These are phyloP conservation scores for Penicillium canescens DNA, from an alignment of 495 filamentous ascomycete species.

Conservation along the genomic window DNA sequence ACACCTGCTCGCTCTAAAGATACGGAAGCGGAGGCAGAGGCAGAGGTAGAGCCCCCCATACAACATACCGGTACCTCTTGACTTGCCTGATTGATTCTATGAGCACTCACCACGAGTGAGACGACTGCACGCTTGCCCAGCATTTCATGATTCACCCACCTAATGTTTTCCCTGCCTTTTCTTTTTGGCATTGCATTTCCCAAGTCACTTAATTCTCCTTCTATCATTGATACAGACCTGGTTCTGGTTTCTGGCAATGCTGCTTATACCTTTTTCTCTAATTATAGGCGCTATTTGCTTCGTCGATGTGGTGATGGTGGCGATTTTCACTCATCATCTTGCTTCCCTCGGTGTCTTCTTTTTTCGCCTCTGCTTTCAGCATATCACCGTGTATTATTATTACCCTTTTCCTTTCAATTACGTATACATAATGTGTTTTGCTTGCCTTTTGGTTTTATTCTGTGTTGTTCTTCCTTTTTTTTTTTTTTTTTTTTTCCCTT, in stretches of 20 bases:
- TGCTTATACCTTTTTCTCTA: background rate
- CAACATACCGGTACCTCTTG: background rate
- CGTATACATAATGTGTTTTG: slow-evolving; percentile 11
- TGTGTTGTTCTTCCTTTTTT: too few relatives aligned
- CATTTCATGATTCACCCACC: slow-evolving; percentile 13
- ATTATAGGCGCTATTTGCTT: background rate
- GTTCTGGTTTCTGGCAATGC: background rate
- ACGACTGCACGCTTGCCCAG: slow-evolving; percentile 15
- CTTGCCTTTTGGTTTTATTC: background rate
- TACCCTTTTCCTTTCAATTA: background rate
- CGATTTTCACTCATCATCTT: background rate
- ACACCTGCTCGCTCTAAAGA: background rate
- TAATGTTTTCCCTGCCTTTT: slow-evolving; percentile 14
- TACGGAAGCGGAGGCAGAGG: background rate
- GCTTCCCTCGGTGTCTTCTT: background rate
- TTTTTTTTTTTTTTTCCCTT: background rate
- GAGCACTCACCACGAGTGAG: slow-evolving; percentile 11
- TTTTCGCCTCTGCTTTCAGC: slow-evolving; percentile 1
- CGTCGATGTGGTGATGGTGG: background rate
- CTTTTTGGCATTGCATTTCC: slow-evolving; percentile 8
- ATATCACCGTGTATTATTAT: slow-evolving; percentile 17
- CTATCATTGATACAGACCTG: slow-evolving; percentile 8
- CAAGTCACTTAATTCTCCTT: slow-evolving; percentile 14
- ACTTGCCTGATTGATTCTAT: background rate
- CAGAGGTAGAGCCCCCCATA: background rate